Percentiles rank a stretch among this genome's conserved stretches.
Conservation (phyloP, 495 filamentous ascomycete genomes). For the Aspergillus bridgeri region DNA sequence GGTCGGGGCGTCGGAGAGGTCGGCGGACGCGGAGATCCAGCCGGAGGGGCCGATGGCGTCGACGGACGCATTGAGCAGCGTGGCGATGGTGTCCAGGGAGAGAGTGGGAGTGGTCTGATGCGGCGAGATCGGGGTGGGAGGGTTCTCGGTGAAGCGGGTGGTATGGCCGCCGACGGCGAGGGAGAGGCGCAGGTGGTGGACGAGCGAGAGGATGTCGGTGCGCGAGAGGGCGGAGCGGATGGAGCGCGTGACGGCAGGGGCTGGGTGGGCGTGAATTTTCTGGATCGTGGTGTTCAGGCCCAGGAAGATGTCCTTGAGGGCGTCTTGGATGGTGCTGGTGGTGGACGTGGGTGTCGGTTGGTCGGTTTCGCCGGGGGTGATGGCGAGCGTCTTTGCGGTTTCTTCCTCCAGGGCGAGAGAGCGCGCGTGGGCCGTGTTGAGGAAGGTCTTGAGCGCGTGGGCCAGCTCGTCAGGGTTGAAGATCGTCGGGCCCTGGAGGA, state of each 20-base stretch:
- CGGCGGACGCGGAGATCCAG: slow-evolving; percentile 65
- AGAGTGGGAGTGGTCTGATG: slow-evolving; percentile 49
- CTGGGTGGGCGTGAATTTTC: slow-evolving; percentile 63
- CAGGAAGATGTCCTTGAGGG: slow-evolving; percentile 34
- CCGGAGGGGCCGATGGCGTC: slow-evolving; percentile 82
- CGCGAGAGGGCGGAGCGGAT: slow-evolving; percentile 63
- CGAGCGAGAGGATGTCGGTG: slow-evolving; percentile 66
- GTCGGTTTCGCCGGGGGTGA: slow-evolving; percentile 25
- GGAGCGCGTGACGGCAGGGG: slow-evolving; percentile 50
- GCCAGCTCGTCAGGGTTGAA: slow-evolving; percentile 46
- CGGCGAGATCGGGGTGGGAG: slow-evolving; percentile 45
- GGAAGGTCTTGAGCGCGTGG: slow-evolving; percentile 36
- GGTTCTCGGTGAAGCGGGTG: slow-evolving; percentile 42
- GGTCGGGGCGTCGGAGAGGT: slow-evolving; percentile 47
- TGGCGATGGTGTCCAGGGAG: slow-evolving; percentile 53
- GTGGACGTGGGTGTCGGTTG: slow-evolving; percentile 14
- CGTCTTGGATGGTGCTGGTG: slow-evolving; percentile 28
- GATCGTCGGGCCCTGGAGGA: slow-evolving; percentile 43
- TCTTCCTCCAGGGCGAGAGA: slow-evolving; percentile 32
- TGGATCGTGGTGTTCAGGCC: slow-evolving; percentile 49
- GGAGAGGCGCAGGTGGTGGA: slow-evolving; percentile 72
- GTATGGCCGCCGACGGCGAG: slow-evolving; percentile 46
- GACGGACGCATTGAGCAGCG: slow-evolving; percentile 69
- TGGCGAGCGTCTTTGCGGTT: slow-evolving; percentile 21
- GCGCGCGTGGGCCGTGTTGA: slow-evolving; percentile 34